Percentiles rank a stretch among this genome's conserved stretches.
Evolutionary conservation across 352 stramenopile species (phyloP).

Genomic region (Pythium apleroticum): DNA sequence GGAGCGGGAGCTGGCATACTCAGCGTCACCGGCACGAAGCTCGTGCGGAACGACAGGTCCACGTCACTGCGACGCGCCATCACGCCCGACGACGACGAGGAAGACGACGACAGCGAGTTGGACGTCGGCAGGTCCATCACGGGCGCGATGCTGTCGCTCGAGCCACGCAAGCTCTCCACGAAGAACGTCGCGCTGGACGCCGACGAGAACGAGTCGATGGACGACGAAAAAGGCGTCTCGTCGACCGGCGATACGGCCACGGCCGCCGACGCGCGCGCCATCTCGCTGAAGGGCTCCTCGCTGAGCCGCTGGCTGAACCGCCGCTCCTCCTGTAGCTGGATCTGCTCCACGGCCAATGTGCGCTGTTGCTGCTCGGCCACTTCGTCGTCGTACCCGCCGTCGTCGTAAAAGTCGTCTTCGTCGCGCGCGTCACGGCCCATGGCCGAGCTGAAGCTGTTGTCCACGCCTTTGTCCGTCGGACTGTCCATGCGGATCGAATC

Average conservation of each 20-base stretch:
- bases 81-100: not conserved
- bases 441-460: slow-evolving; percentile 17
- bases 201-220: slow-evolving; percentile 17
- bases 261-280: slow-evolving; percentile 10
- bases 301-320: slow-evolving; percentile 7
- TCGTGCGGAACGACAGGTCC: slow-evolving; percentile 23
- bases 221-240: slow-evolving; percentile 4
- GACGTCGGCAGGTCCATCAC: slow-evolving; percentile 22
- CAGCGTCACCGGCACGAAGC: slow-evolving; percentile 14
- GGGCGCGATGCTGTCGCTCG: slow-evolving; percentile 23
- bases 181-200: slow-evolving; percentile 19
- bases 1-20: not conserved
- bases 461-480: not conserved
- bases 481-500: slow-evolving; percentile 9
- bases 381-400: slow-evolving; percentile 18
- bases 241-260: not conserved
- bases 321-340: not conserved
- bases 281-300: slow-evolving; percentile 11
- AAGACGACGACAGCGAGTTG: slow-evolving; percentile 11
- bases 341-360: not conserved
- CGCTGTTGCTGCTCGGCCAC: slow-evolving; percentile 10
- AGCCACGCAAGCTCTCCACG: slow-evolving; percentile 26
- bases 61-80: slow-evolving; percentile 3
- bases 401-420: slow-evolving; percentile 10
- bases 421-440: slow-evolving; percentile 8